Evolutionary conservation across 495 filamentous ascomycete species (phyloP).

Genomic region (Penicillium bovifimosum): DNA sequence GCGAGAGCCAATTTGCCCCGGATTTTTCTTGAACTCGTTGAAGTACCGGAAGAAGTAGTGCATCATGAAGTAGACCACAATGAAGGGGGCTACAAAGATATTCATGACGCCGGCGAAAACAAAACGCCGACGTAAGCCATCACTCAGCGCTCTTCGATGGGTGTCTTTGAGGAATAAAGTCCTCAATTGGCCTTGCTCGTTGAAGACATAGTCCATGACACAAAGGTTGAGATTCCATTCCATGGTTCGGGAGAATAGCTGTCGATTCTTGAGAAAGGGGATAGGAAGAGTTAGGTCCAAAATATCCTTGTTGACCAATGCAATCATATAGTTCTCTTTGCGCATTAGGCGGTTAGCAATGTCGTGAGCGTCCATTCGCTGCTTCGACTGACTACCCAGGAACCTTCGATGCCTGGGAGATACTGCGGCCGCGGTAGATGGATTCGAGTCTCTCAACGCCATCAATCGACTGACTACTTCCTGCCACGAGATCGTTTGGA

Average conservation of each 20-base stretch:
- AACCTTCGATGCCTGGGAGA: slow-evolving; percentile 58
- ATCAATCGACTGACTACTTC: slow-evolving; percentile 87
- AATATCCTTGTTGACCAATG: slow-evolving; percentile 93
- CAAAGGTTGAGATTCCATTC: slow-evolving; percentile 86
- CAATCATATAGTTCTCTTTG: slow-evolving; percentile 93
- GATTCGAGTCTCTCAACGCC: slow-evolving; percentile 79
- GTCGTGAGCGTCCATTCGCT: slow-evolving; percentile 92
- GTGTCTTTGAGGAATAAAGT: slow-evolving; percentile 77
- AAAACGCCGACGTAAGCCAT: slow-evolving; percentile 68
- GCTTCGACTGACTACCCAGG: slow-evolving; percentile 81
- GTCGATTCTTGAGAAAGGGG: slow-evolving; percentile 72
- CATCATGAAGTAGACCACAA: slow-evolving; percentile 73
- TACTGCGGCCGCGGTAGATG: slow-evolving; percentile 68
- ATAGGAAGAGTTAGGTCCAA: slow-evolving; percentile 80
- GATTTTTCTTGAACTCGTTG: slow-evolving; percentile 91
- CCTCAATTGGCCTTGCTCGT: slow-evolving; percentile 75
- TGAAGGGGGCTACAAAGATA: slow-evolving; percentile 75
- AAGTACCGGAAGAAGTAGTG: slow-evolving; percentile 91
- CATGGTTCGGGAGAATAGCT: slow-evolving; percentile 73
- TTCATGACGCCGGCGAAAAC: slow-evolving; percentile 79
- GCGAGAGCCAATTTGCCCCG: slow-evolving; percentile 72
- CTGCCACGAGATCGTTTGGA: slow-evolving; percentile 96
- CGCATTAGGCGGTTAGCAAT: slow-evolving; percentile 97
- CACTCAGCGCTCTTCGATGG: slow-evolving; percentile 71
- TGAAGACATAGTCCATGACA: slow-evolving; percentile 91